Conservation (phyloP, 352 stramenopile genomes). For the Elongisporangium anandrum region DNA sequence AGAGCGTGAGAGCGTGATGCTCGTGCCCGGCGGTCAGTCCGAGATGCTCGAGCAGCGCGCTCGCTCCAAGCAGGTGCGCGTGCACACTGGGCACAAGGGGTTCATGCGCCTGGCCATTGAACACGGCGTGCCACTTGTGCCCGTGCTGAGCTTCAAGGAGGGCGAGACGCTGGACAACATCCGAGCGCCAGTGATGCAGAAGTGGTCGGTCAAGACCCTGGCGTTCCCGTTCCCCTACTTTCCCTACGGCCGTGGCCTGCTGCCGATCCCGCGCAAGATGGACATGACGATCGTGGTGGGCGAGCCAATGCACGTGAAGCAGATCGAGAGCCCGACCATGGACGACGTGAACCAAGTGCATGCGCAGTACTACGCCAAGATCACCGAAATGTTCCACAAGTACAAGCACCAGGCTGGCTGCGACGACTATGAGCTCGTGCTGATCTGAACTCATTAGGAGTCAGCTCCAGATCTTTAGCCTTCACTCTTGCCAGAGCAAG, state of each 20-base stretch:
- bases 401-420: constrained; percentile 77
- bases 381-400: constrained; percentile 60
- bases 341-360: constrained; percentile 67
- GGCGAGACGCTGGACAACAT: constrained; percentile 83
- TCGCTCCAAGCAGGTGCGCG: constrained; percentile 48
- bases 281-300: constrained; percentile 64
- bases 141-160: constrained; percentile 79
- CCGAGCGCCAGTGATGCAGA: constrained; percentile 59
- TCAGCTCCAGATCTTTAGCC: not conserved
- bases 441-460: constrained; percentile 27
- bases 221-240: constrained; percentile 80
- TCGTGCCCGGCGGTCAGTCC: constrained; percentile 76
- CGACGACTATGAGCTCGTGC: constrained; percentile 63
- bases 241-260: constrained; percentile 55
- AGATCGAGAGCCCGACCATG: constrained; percentile 36
- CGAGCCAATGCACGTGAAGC: constrained; percentile 41
- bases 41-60: constrained; percentile 80
- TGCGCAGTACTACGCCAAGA: constrained; percentile 43
- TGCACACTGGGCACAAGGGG: constrained; percentile 75
- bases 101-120: constrained; percentile 81
- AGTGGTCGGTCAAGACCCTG: constrained; percentile 75
- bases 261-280: constrained; percentile 70
- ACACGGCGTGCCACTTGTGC: constrained; percentile 65
- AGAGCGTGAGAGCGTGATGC: constrained; percentile 58
- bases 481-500: not conserved